phyloP scores from a whole-genome alignment of 192 early-diverging fungal genomes.

The Chytriomyces sp. region DNA sequence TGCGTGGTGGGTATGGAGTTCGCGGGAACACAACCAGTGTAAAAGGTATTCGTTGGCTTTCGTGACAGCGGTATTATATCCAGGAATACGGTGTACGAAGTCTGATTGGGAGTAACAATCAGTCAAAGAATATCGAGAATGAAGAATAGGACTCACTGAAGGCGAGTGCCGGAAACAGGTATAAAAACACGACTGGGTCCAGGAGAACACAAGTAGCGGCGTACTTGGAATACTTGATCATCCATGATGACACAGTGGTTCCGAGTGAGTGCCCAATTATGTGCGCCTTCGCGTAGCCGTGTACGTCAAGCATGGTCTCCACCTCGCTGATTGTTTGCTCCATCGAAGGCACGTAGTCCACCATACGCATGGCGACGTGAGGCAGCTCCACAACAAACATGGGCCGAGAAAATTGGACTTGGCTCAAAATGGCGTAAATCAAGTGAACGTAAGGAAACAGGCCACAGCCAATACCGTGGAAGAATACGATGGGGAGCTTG shows the following conservation, averaged over 20 bases:
- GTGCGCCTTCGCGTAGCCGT: constrained; percentile 56
- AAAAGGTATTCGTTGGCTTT: constrained; percentile 52
- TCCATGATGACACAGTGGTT: constrained; percentile 58
- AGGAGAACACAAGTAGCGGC: constrained; percentile 55
- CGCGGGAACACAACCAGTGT: constrained; percentile 57
- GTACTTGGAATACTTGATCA: constrained; percentile 55
- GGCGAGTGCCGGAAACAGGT: constrained; percentile 60
- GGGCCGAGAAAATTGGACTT: background rate
- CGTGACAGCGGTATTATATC: constrained; percentile 12
- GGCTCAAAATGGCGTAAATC: constrained; percentile 12
- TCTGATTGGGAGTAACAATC: constrained; percentile 2
- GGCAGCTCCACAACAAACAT: constrained; percentile 33
- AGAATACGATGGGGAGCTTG: constrained; percentile 29
- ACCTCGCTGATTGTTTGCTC: constrained; percentile 59
- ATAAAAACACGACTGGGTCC: constrained; percentile 68
- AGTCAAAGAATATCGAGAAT: background rate
- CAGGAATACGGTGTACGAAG: constrained; percentile 39
- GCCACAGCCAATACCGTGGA: constrained; percentile 38
- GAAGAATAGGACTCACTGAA: constrained; percentile 45
- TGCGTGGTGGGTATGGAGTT: constrained; percentile 62
- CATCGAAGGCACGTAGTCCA: constrained; percentile 56
- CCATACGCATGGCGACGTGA: constrained; percentile 53
- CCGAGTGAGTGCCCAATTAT: constrained; percentile 72
- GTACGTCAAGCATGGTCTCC: constrained; percentile 53
- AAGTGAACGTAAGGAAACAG: constrained; percentile 27